Evolutionary conservation across 805 yeast species (phyloP), one percentile per base, ranked within the genome.

Genomic region (Candida khao-thaluensis): DNA sequence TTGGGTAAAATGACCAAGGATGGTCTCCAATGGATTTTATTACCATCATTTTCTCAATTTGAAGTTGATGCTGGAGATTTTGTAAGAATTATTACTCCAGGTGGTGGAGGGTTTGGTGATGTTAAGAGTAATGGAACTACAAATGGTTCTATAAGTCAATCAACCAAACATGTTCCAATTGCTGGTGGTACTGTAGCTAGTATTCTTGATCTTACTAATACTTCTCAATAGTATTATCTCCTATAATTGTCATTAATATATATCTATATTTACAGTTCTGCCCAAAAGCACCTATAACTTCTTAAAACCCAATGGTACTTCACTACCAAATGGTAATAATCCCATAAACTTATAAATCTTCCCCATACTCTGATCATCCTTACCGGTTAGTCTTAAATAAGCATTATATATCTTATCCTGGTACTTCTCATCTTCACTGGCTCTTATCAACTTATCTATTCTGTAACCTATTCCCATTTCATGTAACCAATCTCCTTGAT

Each of bases 401-500:
- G 85, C 72, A 15, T 68, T 59, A 37, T 71, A 69, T 4, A 87
- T 68, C 37, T 76, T 69, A 32, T 77, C 74, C 50, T 71, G 74
- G 29, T 69, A 69, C 14, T 76, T 76, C 15, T 62, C 64, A 20
- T 59, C 54, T 4, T 53, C 50, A 26, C 69, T 72, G 7, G 60
- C 53, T 30, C 73, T 65, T 8, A 76, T 66, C 25, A 85, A 61
- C 51, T 77, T 82, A 39, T 78, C 76, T 5, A 82, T 77, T 20
- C 95, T 66, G 43, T 79, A 76, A 0, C 82, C 87, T 23, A 87
- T 77, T 0, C 95, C 95, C 71, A 85, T 64, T 26, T 73, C 71
- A 49, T 83, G 82, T 15, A 87, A 67, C 81, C 88, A 87, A 53
- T 82, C 86, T 5, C 88, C 91, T 54, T 87, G 95, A 29, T 79